These are phyloP conservation scores for Atalantia buxifolia DNA, from an alignment of 345 rosid genomes.

Conservation along the genomic window DNA sequence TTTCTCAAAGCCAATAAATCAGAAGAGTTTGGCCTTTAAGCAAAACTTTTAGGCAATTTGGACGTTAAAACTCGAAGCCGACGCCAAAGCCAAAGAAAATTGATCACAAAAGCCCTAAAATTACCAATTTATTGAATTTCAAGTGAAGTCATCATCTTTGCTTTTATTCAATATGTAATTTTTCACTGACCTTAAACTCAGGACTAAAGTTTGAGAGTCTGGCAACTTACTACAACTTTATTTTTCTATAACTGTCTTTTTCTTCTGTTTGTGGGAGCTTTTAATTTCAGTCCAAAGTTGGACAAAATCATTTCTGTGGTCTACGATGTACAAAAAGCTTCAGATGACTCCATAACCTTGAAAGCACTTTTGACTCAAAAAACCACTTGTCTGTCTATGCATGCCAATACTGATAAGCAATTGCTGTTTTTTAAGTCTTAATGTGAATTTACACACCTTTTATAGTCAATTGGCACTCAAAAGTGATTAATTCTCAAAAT, in stretches of 20 bases:
- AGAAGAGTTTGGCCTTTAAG: no score
- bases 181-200: constrained; percentile 15
- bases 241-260: not conserved
- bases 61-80: no score
- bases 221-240: not conserved
- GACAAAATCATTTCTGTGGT: constrained; percentile 28
- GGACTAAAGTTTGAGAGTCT: constrained; percentile 13
- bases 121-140: not conserved
- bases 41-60: no score
- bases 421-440: not conserved
- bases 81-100: not conserved
- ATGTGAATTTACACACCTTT: not conserved
- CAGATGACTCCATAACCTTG: constrained; percentile 7
- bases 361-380: constrained; percentile 18
- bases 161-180: not conserved
- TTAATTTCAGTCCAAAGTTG: constrained; percentile 17
- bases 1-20: not conserved
- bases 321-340: constrained; percentile 27
- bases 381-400: not conserved
- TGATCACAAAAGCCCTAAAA: not conserved
- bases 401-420: not conserved
- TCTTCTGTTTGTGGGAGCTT: constrained; percentile 1
- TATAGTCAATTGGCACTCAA: not conserved
- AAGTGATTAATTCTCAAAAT: not conserved
- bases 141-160: not conserved